A percentile compares a stretch with the other conserved stretches of the same genome.
phyloP scores from a whole-genome alignment of 495 filamentous ascomycete species.

The Xylaria bambusicola region DNA sequence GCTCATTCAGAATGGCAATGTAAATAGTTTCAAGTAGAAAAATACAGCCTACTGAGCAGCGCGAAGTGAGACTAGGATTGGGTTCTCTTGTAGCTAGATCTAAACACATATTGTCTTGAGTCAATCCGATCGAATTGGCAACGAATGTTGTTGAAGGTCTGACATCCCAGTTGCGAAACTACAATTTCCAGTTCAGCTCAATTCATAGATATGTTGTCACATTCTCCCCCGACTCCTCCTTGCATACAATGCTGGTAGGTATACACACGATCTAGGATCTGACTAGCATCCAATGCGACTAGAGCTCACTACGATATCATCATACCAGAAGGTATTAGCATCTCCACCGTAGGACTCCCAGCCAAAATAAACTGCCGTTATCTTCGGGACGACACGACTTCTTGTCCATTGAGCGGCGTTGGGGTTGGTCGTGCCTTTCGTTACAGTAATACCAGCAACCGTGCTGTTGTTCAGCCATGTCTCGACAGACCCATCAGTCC shows the following conservation, averaged over 20 bases:
- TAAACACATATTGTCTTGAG: too few species aligned
- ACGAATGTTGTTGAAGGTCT: too few species aligned
- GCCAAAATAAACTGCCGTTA: slow-evolving; percentile 58
- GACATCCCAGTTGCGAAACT: too few species aligned
- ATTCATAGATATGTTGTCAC: not conserved
- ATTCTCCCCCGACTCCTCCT: too few species aligned
- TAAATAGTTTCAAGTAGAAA: too few species aligned
- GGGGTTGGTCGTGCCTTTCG: slow-evolving; percentile 44
- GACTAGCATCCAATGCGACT: slow-evolving; percentile 49
- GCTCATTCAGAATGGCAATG: too few species aligned
- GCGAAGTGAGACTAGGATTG: too few species aligned
- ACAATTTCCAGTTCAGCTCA: too few species aligned
- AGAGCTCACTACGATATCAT: slow-evolving; percentile 51
- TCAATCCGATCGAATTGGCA: too few species aligned
- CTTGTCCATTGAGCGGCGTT: slow-evolving; percentile 55
- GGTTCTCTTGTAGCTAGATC: too few species aligned
- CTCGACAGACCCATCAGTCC: slow-evolving; percentile 56
- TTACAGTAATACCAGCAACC: slow-evolving; percentile 51
- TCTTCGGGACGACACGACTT: slow-evolving; percentile 47
- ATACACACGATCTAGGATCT: not conserved
- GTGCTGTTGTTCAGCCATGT: slow-evolving; percentile 57
- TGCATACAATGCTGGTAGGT: not conserved
- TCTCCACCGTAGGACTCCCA: slow-evolving; percentile 63
- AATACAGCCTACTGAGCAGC: too few species aligned
- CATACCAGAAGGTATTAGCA: slow-evolving; percentile 61